Conservation (phyloP, 2,329 filamentous ascomycete genomes). For the Colletotrichum somersetense region DNA sequence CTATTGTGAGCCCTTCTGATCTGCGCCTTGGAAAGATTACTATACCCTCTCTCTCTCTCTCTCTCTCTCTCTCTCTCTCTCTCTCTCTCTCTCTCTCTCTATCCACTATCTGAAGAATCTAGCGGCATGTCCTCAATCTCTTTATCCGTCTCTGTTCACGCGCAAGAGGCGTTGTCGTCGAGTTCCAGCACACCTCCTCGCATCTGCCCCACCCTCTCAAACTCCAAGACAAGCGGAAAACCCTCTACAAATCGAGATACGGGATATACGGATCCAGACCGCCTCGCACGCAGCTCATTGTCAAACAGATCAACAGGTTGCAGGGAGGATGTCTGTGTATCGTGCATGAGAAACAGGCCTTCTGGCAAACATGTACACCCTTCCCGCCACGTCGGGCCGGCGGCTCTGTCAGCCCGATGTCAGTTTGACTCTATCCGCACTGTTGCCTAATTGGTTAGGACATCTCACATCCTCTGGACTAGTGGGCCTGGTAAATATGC, state of each 20-base stretch:
- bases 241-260: not conserved
- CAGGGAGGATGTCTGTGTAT: not conserved
- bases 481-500: not conserved
- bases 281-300: not conserved
- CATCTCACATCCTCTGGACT: not conserved
- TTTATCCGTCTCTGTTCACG: not conserved
- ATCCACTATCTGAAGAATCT: no score
- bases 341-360: not conserved
- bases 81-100: conserved; percentile 1
- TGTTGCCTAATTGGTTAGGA: conserved; percentile 24
- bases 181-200: not conserved
- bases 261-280: not conserved
- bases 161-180: not conserved
- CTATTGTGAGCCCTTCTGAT: not conserved
- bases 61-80: not conserved
- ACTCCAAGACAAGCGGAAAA: not conserved
- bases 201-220: not conserved
- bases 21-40: not conserved
- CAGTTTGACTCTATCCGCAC: not conserved
- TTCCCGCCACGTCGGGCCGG: conserved; percentile 18
- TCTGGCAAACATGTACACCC: not conserved
- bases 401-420: conserved; percentile 14
- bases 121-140: not conserved
- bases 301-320: not conserved
- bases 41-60: not conserved